Conservation (phyloP, 2,329 filamentous ascomycete species). For the Endothia cerciana region DNA sequence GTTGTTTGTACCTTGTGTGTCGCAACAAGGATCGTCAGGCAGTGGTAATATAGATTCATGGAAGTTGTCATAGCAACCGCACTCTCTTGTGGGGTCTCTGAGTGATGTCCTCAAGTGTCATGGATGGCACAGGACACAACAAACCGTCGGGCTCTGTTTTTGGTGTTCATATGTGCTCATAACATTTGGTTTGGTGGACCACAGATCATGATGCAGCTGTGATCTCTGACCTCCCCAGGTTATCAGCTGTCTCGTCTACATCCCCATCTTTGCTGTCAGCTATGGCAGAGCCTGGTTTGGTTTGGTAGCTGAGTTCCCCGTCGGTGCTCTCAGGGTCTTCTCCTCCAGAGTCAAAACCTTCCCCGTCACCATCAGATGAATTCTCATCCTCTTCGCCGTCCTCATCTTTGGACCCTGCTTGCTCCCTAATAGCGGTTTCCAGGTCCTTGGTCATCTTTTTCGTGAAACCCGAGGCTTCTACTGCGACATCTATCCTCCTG, state of each 20-base stretch:
- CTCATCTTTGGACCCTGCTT: slow-evolving; percentile 56
- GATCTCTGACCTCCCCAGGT: slow-evolving; percentile 28
- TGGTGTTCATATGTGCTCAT: not conserved
- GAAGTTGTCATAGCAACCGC: slow-evolving; percentile 27
- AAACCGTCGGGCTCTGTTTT: not conserved
- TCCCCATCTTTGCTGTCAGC: slow-evolving; percentile 2
- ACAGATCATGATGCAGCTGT: slow-evolving; percentile 22
- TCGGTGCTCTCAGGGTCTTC: slow-evolving; percentile 35
- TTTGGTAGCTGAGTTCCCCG: slow-evolving; percentile 34
- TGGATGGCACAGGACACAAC: not conserved
- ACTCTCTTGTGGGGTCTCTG: not conserved
- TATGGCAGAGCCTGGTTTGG: not conserved
- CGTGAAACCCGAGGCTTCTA: slow-evolving; percentile 92
- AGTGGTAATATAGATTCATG: slow-evolving; percentile 28
- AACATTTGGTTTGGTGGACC: not conserved
- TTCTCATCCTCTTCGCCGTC: slow-evolving; percentile 42
- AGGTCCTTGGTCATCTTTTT: slow-evolving; percentile 97
- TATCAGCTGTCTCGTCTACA: slow-evolving; percentile 26
- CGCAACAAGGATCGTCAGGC: slow-evolving; percentile 25
- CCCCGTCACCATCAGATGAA: slow-evolving; percentile 41
- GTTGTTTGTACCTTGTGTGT: slow-evolving; percentile 27
- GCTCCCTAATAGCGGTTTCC: slow-evolving; percentile 85
- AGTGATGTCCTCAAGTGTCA: not conserved
- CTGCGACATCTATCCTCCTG: slow-evolving; percentile 79
- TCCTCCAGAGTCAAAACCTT: slow-evolving; percentile 35